A percentile compares a stretch with the other conserved stretches of the same genome.
phyloP scores from a whole-genome alignment of 768 basidiomycete species.

The Fistulinella prunicolor region DNA sequence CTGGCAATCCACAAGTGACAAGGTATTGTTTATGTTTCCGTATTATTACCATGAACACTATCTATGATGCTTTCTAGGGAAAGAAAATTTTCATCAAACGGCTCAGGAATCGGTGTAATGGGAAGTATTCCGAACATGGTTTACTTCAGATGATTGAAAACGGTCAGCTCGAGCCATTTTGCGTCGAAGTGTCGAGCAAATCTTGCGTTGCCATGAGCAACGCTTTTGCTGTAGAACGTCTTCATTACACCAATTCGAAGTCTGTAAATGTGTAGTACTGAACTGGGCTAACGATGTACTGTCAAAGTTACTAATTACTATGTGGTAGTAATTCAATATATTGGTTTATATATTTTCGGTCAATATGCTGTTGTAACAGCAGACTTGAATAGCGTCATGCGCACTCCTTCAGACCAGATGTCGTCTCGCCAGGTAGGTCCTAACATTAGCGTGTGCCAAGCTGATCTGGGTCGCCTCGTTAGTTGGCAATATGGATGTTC shows the following conservation, averaged over 20 bases:
- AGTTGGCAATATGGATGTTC: too few species aligned
- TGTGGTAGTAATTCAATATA: too few species aligned
- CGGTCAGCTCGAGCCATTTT: constrained; percentile 45
- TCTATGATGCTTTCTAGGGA: constrained; percentile 17
- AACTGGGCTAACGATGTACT: too few species aligned
- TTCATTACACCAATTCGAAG: constrained; percentile 15
- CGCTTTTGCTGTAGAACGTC: constrained; percentile 21
- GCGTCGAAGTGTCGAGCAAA: constrained; percentile 36
- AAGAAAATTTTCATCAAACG: constrained; percentile 36
- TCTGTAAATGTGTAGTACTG: not conserved
- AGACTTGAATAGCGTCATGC: too few species aligned
- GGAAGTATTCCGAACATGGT: constrained; percentile 30
- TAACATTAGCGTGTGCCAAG: too few species aligned
- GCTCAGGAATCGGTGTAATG: constrained; percentile 36
- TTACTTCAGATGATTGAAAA: constrained; percentile 38
- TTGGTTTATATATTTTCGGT: too few species aligned
- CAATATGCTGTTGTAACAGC: too few species aligned
- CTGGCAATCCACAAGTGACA: constrained; percentile 39
- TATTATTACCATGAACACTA: not conserved
- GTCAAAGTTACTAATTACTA: too few species aligned
- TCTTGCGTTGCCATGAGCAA: constrained; percentile 17
- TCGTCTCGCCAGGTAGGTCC: too few species aligned
- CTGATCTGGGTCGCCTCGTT: too few species aligned
- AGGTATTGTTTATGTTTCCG: constrained; percentile 25
- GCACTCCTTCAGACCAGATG: too few species aligned